Evolutionary conservation across 129 eudicot species (phyloP).

Genomic region (Silybum marianum): DNA sequence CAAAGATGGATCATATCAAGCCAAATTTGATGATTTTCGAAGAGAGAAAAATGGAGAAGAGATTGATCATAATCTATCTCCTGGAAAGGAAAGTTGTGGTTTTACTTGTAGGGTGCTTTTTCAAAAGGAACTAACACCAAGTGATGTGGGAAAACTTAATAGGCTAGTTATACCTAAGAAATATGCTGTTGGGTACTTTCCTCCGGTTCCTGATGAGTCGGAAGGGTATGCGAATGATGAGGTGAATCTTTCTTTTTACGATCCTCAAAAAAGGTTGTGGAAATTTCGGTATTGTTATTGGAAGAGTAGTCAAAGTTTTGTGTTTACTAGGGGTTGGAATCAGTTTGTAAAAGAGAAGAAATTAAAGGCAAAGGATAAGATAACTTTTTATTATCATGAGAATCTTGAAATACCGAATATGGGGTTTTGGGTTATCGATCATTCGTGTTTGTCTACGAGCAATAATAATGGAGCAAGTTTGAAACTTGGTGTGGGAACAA

Average conservation of each 20-base stretch:
- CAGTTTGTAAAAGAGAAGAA: slow-evolving; percentile 74
- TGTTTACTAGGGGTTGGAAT: slow-evolving; percentile 89
- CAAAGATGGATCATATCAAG: slow-evolving; percentile 70
- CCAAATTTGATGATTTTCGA: slow-evolving; percentile 54
- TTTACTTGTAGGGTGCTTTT: slow-evolving; percentile 46
- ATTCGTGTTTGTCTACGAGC: slow-evolving; percentile 24
- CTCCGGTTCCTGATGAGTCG: slow-evolving; percentile 24
- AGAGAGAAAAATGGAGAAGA: neutral
- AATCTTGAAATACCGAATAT: slow-evolving; percentile 22
- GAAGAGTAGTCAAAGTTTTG: slow-evolving; percentile 85
- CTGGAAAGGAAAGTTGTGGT: slow-evolving; percentile 26
- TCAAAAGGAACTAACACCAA: slow-evolving; percentile 80
- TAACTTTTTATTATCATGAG: slow-evolving; percentile 50
- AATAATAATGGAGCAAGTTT: slow-evolving; percentile 1
- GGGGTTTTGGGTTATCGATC: slow-evolving; percentile 46
- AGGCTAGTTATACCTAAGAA: slow-evolving; percentile 81
- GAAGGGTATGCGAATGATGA: slow-evolving; percentile 34
- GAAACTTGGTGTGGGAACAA: slow-evolving; percentile 24
- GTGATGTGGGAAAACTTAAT: slow-evolving; percentile 81
- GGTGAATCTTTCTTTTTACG: slow-evolving; percentile 54
- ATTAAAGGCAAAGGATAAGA: slow-evolving; percentile 50
- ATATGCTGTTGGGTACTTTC: slow-evolving; percentile 58
- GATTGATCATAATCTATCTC: neutral
- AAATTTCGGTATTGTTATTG: slow-evolving; percentile 77
- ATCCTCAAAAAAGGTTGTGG: slow-evolving; percentile 53